These are phyloP conservation scores for Penicillium digitatum DNA, from an alignment of 2,329 filamentous ascomycete genomes.

Conservation along the genomic window DNA sequence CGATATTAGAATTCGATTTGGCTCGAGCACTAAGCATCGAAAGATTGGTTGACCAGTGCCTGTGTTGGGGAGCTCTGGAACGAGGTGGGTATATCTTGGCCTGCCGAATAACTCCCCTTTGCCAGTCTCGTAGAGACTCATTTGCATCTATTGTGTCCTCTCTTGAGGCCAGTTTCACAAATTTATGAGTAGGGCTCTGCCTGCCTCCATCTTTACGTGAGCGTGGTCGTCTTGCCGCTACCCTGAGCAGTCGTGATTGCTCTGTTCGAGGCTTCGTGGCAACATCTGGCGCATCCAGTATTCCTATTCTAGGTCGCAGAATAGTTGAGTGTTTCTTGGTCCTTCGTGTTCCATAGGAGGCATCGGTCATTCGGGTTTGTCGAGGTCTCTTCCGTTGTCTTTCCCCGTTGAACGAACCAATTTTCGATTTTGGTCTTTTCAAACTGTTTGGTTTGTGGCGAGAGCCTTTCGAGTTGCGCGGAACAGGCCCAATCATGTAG, in stretches of 20 bases:
- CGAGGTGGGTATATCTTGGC: constrained; percentile 18
- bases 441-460: constrained; percentile 9
- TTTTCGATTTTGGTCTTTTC: constrained; percentile 19
- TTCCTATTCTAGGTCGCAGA: constrained; percentile 39
- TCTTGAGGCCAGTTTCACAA: constrained; percentile 50
- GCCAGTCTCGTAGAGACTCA: constrained; percentile 50
- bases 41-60: constrained; percentile 21
- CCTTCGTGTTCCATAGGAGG: constrained; percentile 22
- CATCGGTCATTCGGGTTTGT: constrained; percentile 39
- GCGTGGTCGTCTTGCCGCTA: constrained; percentile 53
- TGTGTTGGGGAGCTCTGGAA: constrained; percentile 20
- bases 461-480: constrained; percentile 20
- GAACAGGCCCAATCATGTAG: constrained; percentile 36
- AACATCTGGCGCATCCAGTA: constrained; percentile 50
- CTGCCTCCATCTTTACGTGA: constrained; percentile 48
- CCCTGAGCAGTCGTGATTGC: constrained; percentile 52
- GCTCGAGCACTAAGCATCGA: constrained; percentile 17
- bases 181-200: constrained; percentile 51
- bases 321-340: constrained; percentile 21
- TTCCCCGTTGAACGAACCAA: constrained; percentile 16
- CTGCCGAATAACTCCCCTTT: constrained; percentile 42
- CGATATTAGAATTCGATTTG: background rate
- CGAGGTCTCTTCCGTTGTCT: constrained; percentile 23
- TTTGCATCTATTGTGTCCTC: constrained; percentile 55
- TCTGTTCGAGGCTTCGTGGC: constrained; percentile 24